Conservation (phyloP, 2,329 filamentous ascomycete genomes). For the Xylaria sp. region DNA sequence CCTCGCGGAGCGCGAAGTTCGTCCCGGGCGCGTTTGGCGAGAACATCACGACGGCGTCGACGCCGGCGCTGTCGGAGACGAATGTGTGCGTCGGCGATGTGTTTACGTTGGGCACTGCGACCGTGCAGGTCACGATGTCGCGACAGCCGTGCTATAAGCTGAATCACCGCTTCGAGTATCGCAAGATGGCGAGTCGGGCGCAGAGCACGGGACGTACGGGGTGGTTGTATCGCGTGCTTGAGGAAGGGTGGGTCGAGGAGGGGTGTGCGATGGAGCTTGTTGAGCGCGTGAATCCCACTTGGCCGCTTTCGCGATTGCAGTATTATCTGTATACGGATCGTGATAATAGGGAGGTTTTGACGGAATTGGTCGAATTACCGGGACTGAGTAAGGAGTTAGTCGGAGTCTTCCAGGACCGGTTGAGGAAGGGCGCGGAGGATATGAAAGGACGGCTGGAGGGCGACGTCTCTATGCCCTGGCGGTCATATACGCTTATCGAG, state of each 20-base stretch:
- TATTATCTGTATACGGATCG: slow-evolving; percentile 53
- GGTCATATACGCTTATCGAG: slow-evolving; percentile 42
- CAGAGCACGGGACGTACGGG: slow-evolving; percentile 55
- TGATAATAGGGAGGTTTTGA: slow-evolving; percentile 45
- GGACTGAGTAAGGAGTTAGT: slow-evolving; percentile 44
- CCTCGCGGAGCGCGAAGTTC: slow-evolving; percentile 46
- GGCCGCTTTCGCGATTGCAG: slow-evolving; percentile 57
- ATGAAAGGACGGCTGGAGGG: slow-evolving; percentile 26
- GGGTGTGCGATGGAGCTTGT: slow-evolving; percentile 53
- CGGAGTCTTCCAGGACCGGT: slow-evolving; percentile 42
- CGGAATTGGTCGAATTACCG: slow-evolving; percentile 45
- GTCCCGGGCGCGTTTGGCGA: slow-evolving; percentile 57
- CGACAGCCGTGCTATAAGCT: slow-evolving; percentile 62
- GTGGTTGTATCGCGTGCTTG: slow-evolving; percentile 59
- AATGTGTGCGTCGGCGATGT: slow-evolving; percentile 62
- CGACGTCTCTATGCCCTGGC: slow-evolving; percentile 36
- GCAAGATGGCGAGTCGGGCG: slow-evolving; percentile 53
- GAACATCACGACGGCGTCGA: slow-evolving; percentile 48
- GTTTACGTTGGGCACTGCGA: slow-evolving; percentile 44
- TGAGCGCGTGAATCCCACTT: slow-evolving; percentile 49
- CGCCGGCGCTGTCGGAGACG: slow-evolving; percentile 48
- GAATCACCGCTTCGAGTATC: slow-evolving; percentile 60
- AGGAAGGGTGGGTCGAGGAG: slow-evolving; percentile 46
- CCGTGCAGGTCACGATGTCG: slow-evolving; percentile 56
- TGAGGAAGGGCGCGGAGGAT: slow-evolving; percentile 41